Base-by-base conservation (phyloP, 805 yeast species). In the Suhomyces vadensis region DNA sequence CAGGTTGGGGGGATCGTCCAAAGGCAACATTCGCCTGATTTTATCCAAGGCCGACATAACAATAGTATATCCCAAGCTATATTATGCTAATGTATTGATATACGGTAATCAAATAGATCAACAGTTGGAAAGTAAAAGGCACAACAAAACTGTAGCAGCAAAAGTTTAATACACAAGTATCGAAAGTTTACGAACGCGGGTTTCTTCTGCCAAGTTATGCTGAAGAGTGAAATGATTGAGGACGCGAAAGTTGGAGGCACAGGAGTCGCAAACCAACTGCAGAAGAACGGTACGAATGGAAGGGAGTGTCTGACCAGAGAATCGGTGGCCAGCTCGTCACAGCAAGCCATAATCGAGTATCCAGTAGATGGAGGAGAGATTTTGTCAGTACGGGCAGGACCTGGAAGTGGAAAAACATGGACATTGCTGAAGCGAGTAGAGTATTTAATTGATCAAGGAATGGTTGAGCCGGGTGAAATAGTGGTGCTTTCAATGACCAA, bases 351-450 rank as follows among this genome's bases (percentile, higher is more conserved):
- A 5, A 75, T 82, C 7, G 55, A 61, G 1, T 60, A 61, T 44
- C 77, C 81, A 1, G 58, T 67, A 5, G 56, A 47, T 4, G 65
- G 69, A 6, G 58, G 65, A 13, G 61, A 70, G 6, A 62, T 82
- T 0, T 58, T 85, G 5, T 69, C 77, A 27, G 69, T 85, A 1
- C 65, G 72, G 6, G 86, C 90, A 0, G 89, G 89, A 0, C 89
- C 91, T 0, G 90, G 91, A 3, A 76, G 86, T 6, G 91, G 92
- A 2, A 85, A 85, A 54, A 83, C 90, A 0, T 65, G 68, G 25
- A 83, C 89, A 0, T 52, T 85, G 23, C 74, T 79, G 4, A 67
- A 73, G 23, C 69, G 86, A 47, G 69, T 85, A 0, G 76, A 76
- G 2, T 67, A 74, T 46, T 49, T 82, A 49, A 54, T 84, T 4